Base-by-base conservation (phyloP, 805 yeast genomes). In the Ogataea paradorogensis region DNA sequence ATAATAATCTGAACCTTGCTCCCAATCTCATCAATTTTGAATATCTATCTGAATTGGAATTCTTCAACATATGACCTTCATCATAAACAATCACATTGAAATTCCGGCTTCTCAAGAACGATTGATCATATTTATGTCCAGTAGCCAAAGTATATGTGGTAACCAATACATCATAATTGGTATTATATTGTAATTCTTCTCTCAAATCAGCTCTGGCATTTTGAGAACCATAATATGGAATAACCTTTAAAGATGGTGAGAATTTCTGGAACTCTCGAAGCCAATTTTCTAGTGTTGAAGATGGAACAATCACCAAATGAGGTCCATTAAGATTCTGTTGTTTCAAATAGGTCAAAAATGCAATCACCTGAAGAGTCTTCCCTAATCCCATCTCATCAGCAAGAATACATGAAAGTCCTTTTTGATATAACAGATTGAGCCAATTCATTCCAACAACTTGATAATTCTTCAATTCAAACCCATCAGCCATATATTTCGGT, bases 361-460 rank as follows among this genome's bases (percentile, higher is more conserved):
- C 75, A 63, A 93, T 91, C 23, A 93, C 96, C 65, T 93, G 98
- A 59, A 95, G 84, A 0, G 99, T 93, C 59, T 93, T 93, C 44
- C 99, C 99, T 34, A 93, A 70, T 5, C 95, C 99, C 99, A 93
- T 93, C 61, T 93, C 99, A 66, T 93, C 99, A 0, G 99, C 99
- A 34, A 93, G 69, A 41, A 93, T 93, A 65, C 99, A 90, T 6
- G 96, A 88, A 41, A 93, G 70, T 13, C 79, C 73, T 56, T 84
- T 79, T 43, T 77, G 78, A 60, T 91, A 93, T 22, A 93, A 69
- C 39, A 91, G 62, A 46, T 81, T 73, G 39, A 93, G 69, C 99
- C 99, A 93, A 60, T 93, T 93, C 37, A 93, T 66, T 32, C 99
- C 99, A n/a, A 90, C 95, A 52, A 89, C 93, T 67, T 93, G 99